Conservation (phyloP, 2,329 filamentous ascomycete genomes). For the Diaporthe vexans region DNA sequence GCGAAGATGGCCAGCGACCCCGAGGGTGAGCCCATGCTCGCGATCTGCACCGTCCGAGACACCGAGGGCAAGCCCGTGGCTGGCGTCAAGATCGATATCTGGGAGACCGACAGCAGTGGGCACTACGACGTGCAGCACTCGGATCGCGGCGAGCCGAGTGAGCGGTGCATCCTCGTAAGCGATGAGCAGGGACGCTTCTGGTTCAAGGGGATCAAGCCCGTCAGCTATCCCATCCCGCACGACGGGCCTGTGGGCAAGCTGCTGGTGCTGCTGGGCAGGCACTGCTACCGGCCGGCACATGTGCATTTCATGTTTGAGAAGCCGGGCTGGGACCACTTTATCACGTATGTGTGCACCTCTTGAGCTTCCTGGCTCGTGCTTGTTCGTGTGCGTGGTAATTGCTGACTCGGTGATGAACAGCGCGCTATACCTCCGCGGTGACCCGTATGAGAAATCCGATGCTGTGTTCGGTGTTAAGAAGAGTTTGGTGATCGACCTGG, state of each 20-base stretch:
- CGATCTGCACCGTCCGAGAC: constrained; percentile 80
- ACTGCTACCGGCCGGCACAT: constrained; percentile 82
- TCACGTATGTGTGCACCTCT: constrained; percentile 76
- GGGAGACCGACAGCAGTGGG: constrained; percentile 87
- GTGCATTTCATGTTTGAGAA: constrained; percentile 94
- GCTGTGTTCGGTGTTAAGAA: constrained; percentile 91
- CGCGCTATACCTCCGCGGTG: constrained; percentile 81
- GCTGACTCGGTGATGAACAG: constrained; percentile 55
- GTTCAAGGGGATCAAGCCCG: constrained; percentile 88
- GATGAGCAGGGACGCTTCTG: constrained; percentile 83
- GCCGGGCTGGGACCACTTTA: constrained; percentile 81
- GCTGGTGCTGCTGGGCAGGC: constrained; percentile 75
- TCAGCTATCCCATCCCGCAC: constrained; percentile 87
- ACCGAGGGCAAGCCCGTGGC: constrained; percentile 72
- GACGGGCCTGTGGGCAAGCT: constrained; percentile 87
- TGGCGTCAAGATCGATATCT: constrained; percentile 82
- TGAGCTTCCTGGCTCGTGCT: background rate
- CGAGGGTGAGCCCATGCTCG: constrained; percentile 77
- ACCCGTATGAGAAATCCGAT: constrained; percentile 86
- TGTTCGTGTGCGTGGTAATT: background rate
- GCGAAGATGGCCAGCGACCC: constrained; percentile 76
- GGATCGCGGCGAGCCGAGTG: constrained; percentile 74
- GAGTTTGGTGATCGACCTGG: constrained; percentile 77
- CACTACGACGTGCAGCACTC: constrained; percentile 86
- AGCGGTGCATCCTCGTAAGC: constrained; percentile 74